Percentiles rank a stretch among this genome's conserved stretches.
These are phyloP conservation scores for Scleroderma bovista DNA, from an alignment of 768 basidiomycete species.

Conservation along the genomic window DNA sequence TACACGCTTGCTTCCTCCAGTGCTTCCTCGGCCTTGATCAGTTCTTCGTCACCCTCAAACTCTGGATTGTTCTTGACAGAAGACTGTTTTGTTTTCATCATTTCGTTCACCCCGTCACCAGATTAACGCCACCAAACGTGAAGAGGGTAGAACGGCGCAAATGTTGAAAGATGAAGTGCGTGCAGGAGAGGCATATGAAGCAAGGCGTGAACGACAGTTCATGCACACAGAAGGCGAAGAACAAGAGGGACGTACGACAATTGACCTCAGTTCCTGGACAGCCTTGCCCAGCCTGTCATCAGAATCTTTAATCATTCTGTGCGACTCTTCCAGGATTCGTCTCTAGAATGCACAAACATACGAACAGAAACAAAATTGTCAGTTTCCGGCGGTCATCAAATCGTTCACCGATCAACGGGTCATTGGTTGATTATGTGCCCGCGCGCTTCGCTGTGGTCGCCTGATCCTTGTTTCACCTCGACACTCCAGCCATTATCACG, in stretches of 20 bases:
- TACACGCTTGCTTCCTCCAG: slow-evolving; percentile 49
- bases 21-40: slow-evolving; percentile 53
- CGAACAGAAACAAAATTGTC: slow-evolving; percentile 1
- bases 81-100: slow-evolving; percentile 22
- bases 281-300: slow-evolving; percentile 55
- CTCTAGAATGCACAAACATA: slow-evolving; percentile 34
- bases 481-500: not conserved
- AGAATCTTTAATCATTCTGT: slow-evolving; percentile 75
- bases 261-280: slow-evolving; percentile 54
- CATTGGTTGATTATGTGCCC: not conserved
- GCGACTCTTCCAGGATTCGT: slow-evolving; percentile 68
- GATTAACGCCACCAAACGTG: not conserved
- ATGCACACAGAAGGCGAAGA: slow-evolving; percentile 9
- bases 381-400: not conserved
- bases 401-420: not conserved
- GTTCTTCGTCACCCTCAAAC: slow-evolving; percentile 32
- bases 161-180: slow-evolving; percentile 4
- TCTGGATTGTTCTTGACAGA: slow-evolving; percentile 22
- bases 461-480: not conserved
- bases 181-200: not conserved
- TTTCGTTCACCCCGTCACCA: not conserved
- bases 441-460: not conserved
- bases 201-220: slow-evolving; percentile 7
- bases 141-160: slow-evolving; percentile 8
- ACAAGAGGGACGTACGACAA: slow-evolving; percentile 52